phyloP scores from a whole-genome alignment of 2,329 filamentous ascomycete species.

The Pseudohalonectria lignicola region DNA sequence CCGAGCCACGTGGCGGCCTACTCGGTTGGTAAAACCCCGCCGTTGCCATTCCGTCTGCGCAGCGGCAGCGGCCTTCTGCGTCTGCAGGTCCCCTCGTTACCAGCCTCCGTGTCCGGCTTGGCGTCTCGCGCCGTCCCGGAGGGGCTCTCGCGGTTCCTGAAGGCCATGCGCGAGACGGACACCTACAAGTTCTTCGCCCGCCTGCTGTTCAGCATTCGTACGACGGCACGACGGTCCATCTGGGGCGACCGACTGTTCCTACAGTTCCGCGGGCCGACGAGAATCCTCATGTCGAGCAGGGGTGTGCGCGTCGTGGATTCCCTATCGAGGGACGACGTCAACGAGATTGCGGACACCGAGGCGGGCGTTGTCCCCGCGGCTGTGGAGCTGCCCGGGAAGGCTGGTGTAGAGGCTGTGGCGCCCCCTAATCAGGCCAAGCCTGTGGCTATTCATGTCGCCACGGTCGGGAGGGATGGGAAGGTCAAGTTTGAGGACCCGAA shows the following conservation, averaged over 20 bases:
- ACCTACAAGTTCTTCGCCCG: slow-evolving; percentile 61
- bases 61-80: slow-evolving; percentile 58
- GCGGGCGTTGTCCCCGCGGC: slow-evolving; percentile 58
- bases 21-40: slow-evolving; percentile 60
- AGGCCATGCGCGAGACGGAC: slow-evolving; percentile 57
- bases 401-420: slow-evolving; percentile 11
- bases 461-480: slow-evolving; percentile 49
- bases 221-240: slow-evolving; percentile 68
- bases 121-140: slow-evolving; percentile 51
- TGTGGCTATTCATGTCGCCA: slow-evolving; percentile 42
- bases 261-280: slow-evolving; percentile 78
- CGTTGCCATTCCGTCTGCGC: slow-evolving; percentile 79
- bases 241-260: slow-evolving; percentile 93
- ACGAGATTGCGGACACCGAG: slow-evolving; percentile 79
- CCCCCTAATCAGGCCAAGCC: slow-evolving; percentile 20
- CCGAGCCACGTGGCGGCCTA: slow-evolving; percentile 91
- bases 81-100: slow-evolving; percentile 64
- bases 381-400: slow-evolving; percentile 32
- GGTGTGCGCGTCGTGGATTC: slow-evolving; percentile 68
- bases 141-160: slow-evolving; percentile 52
- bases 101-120: slow-evolving; percentile 19
- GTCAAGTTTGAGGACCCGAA: slow-evolving; percentile 54
- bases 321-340: slow-evolving; percentile 67
- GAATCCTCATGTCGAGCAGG: slow-evolving; percentile 80
- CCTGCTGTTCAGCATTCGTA: slow-evolving; percentile 59